Evolutionary conservation across 1,139 yeast species (phyloP), one percentile per base, ranked within the genome.

Genomic region (Diutina neorugosa): DNA sequence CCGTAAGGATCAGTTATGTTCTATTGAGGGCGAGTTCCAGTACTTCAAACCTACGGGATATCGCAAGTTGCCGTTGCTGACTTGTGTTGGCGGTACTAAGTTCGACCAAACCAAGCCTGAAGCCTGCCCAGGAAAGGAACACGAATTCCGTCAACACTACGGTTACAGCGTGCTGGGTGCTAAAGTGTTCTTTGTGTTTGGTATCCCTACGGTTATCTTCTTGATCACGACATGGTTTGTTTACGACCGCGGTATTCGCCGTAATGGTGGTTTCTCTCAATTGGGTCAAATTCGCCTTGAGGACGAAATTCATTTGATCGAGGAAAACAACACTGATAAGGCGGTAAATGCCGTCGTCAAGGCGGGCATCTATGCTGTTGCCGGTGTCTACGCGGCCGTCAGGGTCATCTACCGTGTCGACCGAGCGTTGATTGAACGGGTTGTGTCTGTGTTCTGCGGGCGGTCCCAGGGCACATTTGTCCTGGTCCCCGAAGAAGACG

Each of bases 101-200:
- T 77, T 87, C 56, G 98, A 88, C 63, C 74, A 77, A 18, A 77
- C 82, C 69, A 71, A 71, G n/a, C 77, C 86, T 3, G 76, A 77
- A 55, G 77, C 93, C 27, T 93, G 99, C 67, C 98, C 98, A 2
- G 98, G 98, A 1, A 86, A 84, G 61, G 82, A 84, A 58, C 66
- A 70, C 18, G 85, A 88, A 60, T 90, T 81, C 64, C 71, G 77
- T 53, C 69, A 77, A 51, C 70, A 77, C 54, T 79, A 82, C 57
- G 82, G 86, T 25, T 73, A 76, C 46, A 82, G 84, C 6, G 62
- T 80, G 6, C 75, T 71, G n/a, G 85, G 86, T 0, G 69, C 74
- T 52, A 77, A 78, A 42, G 62, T 83, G 52, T 70, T 79, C 49
- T 55, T 80, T 51, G 19, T 57, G 14, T 74, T 84, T 18, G 66